Base-by-base conservation (phyloP, 768 basidiomycete species). In the Pleurotus cornucopiae region DNA sequence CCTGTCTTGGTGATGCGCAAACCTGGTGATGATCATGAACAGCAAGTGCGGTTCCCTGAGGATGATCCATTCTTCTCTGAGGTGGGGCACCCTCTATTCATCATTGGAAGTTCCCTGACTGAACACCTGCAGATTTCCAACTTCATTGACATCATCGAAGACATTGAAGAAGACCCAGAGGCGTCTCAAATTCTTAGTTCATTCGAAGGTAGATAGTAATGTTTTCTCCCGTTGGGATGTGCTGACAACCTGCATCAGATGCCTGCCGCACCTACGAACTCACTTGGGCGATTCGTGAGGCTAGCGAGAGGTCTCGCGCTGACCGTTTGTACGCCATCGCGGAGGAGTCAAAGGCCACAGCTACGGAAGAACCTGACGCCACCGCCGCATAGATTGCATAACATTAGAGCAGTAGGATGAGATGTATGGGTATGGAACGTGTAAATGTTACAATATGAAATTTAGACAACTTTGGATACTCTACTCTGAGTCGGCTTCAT, bases 61-160 rank as follows among this genome's bases (percentile, higher is more conserved):
- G 92, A 94, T 64, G 92, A 94, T 65, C 91, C 92, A 4, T 94
- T 93, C 82, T 95, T 95, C 81, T 94, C 93, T 20, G 94, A 96
- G 46, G 59, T 59, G 40, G 9, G 9, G 16, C 23, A 14, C 1
- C 30, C 12, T 4, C 20, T 4, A 38, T 25, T 26, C 25, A 12
- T 45, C 46, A 2, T 26, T 26, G 16, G 13, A 7, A 7, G 6
- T 40, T 23, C n/a, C 11, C 14, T 25, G 7, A 26, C n/a, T 13
- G n/a, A 6, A n/a, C 14, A n/a, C 3, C 16, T 6, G 11, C 41
- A 59, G 71, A 80, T 83, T 43, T 94, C 91, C 40, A 89, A 91
- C 71, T 82, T 93, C 68, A 89, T 96, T 60, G 93, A 95, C 69
- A 77, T 87, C 60, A 85, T 94, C 56, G 94, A 95, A 71, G 89